Conservation (phyloP, 2,329 filamentous ascomycete genomes). For the Aspergillus fischeri region DNA sequence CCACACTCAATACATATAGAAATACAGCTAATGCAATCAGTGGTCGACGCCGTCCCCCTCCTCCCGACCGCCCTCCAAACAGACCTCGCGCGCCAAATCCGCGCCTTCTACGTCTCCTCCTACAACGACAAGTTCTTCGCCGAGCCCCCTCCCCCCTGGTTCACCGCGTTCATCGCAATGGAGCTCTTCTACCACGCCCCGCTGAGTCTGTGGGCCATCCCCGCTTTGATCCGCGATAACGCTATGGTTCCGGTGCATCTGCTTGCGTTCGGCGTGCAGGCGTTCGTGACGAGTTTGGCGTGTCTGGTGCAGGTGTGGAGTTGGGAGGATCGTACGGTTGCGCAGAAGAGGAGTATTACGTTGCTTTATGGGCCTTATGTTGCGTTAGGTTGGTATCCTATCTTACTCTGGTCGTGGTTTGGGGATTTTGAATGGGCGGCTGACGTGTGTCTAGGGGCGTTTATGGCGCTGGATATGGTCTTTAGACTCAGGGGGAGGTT, state of each 20-base stretch:
- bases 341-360: constrained; percentile 48
- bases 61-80: constrained; percentile 53
- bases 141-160: constrained; percentile 52
- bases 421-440: background rate
- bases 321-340: constrained; percentile 47
- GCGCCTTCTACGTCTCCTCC: constrained; percentile 55
- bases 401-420: background rate
- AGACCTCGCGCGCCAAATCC: constrained; percentile 46
- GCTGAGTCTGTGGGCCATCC: constrained; percentile 56
- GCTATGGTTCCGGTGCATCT: constrained; percentile 57
- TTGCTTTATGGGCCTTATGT: constrained; percentile 57
- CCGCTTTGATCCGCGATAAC: constrained; percentile 51
- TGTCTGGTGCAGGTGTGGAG: constrained; percentile 59
- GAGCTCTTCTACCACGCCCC: constrained; percentile 61
- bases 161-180: constrained; percentile 53
- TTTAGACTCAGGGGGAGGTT: constrained; percentile 27
- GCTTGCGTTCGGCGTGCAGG: constrained; percentile 57
- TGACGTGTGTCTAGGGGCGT: constrained; percentile 24
- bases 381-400: constrained; percentile 45
- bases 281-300: constrained; percentile 58
- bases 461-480: constrained; percentile 39
- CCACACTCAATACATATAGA: background rate
- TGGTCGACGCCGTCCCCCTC: constrained; percentile 57
- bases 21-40: constrained; percentile 19
- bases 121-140: constrained; percentile 64